Evolutionary conservation across 1,284 basidiomycete genomes (phyloP), one percentile per base, ranked within the genome.

Genomic region (Rhizoctonia solani): DNA sequence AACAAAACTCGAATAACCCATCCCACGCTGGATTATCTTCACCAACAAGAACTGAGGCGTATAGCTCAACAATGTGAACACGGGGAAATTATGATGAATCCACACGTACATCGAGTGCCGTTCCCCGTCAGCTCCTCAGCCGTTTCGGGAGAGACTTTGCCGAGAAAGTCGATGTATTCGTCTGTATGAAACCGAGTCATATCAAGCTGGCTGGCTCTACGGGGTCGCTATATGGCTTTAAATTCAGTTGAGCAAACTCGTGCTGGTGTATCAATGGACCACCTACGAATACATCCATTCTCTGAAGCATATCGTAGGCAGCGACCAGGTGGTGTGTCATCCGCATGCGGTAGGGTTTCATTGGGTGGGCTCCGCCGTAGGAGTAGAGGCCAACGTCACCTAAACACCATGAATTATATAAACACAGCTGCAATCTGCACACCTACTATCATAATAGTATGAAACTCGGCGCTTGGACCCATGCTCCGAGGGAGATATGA

Each of bases 1-100:
- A 90, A 76, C 95, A 98, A 74, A 98, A 99, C 74, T 99, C 97
- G 73, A 95, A 99, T 0, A 99, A 80, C 0, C 96, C 97, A 72
- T 98, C 96, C 72, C 97, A 99, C 0, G 94, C 86, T 1, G 96
- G 96, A 74, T 98, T 98, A 76, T 99, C 96, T 69, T 98, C 95
- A 39, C 95, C 94, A 27, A 92, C 85, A 30, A 95, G 81, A 76
- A 93, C 92, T 93, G 70, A 13, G 23, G 14, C 21, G 53, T 6
- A 27, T 34, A 6, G 5, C 6, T 21, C 41, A n/a, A 71, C 70
- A 66, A 73, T 49, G 23, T 41, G 44, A 68, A 47, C n/a, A 4
- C 21, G n/a, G 37, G 25, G 47, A 6, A 52, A 32, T 37, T 41
- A 30, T 19, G 30, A 49, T 21, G 37, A 9, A 61, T 19, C 44